Percentiles rank a stretch among this genome's conserved stretches.
phyloP scores from a whole-genome alignment of 495 filamentous ascomycete species.

The Barbatosphaeria neglecta region DNA sequence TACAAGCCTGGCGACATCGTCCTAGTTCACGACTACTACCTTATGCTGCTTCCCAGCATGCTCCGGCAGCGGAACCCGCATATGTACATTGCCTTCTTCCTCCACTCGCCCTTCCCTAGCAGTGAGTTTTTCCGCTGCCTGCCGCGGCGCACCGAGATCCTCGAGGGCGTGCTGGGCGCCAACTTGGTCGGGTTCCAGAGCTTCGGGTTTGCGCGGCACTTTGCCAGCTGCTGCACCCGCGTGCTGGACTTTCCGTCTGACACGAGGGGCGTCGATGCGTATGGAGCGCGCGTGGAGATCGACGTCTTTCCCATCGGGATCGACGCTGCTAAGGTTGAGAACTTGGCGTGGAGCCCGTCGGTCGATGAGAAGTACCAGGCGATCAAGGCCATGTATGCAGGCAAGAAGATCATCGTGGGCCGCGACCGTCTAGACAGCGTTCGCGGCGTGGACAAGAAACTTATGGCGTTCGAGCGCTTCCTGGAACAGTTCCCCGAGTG shows the following conservation, averaged over 20 bases:
- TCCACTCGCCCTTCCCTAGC: constrained; percentile 88
- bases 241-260: constrained; percentile 75
- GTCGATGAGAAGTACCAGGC: constrained; percentile 55
- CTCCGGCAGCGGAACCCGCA: constrained; percentile 70
- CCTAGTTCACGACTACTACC: constrained; percentile 84
- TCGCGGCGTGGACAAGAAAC: constrained; percentile 81
- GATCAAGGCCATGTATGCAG: constrained; percentile 61
- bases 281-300: constrained; percentile 75
- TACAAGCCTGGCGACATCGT: constrained; percentile 88
- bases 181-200: constrained; percentile 92
- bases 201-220: constrained; percentile 83
- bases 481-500: constrained; percentile 78
- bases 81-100: constrained; percentile 81
- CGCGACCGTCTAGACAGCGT: constrained; percentile 83
- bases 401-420: constrained; percentile 88
- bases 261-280: constrained; percentile 72
- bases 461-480: constrained; percentile 86
- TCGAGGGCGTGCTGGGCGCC: constrained; percentile 76
- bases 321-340: constrained; percentile 59
- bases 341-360: constrained; percentile 53
- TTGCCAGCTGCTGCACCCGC: constrained; percentile 80
- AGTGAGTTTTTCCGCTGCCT: constrained; percentile 86
- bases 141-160: constrained; percentile 71
- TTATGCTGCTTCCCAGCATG: constrained; percentile 75
- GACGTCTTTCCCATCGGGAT: constrained; percentile 90